A percentile compares a stretch with the other conserved stretches of the same genome.
Conservation (phyloP, 495 filamentous ascomycete species). For the Xylaria venustula region DNA sequence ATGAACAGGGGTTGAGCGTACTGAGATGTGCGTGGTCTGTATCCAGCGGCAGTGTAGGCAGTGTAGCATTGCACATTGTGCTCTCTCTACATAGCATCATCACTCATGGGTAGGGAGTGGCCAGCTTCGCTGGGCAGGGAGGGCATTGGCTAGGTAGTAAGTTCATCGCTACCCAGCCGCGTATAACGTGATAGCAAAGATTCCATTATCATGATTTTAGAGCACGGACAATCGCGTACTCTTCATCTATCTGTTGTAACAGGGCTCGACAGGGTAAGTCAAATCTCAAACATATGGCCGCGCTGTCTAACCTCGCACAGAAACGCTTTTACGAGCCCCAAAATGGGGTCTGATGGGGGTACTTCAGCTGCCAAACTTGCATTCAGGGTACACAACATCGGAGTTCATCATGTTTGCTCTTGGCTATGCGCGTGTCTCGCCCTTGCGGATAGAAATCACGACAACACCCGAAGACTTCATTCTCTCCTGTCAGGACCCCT, state of each 20-base stretch:
- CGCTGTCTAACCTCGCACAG: neutral
- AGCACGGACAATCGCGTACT: neutral
- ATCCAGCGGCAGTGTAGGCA: neutral
- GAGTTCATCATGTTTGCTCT: constrained; percentile 25
- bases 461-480: neutral
- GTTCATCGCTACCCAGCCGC: neutral
- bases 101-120: too few relatives aligned
- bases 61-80: neutral
- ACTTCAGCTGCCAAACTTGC: constrained; percentile 30
- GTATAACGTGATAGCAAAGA: too few relatives aligned
- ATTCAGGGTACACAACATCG: constrained; percentile 29
- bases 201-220: neutral
- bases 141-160: neutral
- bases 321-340: constrained; percentile 7
- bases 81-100: too few relatives aligned
- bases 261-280: too few relatives aligned
- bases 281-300: neutral
- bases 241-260: neutral
- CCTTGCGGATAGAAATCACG: constrained; percentile 2
- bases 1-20: constrained; percentile 3
- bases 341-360: neutral
- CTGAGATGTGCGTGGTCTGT: neutral
- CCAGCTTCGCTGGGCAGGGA: neutral
- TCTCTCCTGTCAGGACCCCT: neutral
- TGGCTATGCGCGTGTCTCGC: constrained; percentile 8